phyloP scores from a whole-genome alignment of 306 rosid species.

The Cicer arietinum region DNA sequence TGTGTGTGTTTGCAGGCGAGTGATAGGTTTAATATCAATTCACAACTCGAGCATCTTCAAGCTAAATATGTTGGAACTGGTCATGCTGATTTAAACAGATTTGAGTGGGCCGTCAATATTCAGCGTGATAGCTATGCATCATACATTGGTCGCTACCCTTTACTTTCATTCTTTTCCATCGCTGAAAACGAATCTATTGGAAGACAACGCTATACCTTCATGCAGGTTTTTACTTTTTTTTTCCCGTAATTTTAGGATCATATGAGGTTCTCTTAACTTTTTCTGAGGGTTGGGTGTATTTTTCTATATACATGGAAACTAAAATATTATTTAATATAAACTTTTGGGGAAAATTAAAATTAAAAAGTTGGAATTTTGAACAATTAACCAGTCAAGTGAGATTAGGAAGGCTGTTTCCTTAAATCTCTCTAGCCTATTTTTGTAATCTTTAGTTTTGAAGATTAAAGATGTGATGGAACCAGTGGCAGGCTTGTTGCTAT shows the following conservation, averaged over 20 bases:
- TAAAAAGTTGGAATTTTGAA: background rate
- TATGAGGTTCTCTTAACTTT: too few species aligned
- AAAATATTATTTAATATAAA: background rate
- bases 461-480: background rate
- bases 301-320: background rate
- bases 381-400: background rate
- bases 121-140: constrained; percentile 97
- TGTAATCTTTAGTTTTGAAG: background rate
- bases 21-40: constrained; percentile 93
- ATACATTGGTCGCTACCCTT: constrained; percentile 84
- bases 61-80: constrained; percentile 96
- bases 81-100: constrained; percentile 87
- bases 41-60: constrained; percentile 92
- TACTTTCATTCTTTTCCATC: constrained; percentile 71
- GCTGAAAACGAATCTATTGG: constrained; percentile 97
- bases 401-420: background rate
- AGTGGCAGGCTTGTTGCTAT: background rate
- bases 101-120: constrained; percentile 94
- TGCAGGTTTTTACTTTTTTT: constrained; percentile 64
- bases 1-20: constrained; percentile 63
- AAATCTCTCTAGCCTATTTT: background rate
- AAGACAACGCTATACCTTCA: constrained; percentile 83
- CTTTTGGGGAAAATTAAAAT: background rate
- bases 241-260: background rate
- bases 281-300: background rate